Conservation (phyloP, 768 basidiomycete species). For the Lactifluus subvellereus region DNA sequence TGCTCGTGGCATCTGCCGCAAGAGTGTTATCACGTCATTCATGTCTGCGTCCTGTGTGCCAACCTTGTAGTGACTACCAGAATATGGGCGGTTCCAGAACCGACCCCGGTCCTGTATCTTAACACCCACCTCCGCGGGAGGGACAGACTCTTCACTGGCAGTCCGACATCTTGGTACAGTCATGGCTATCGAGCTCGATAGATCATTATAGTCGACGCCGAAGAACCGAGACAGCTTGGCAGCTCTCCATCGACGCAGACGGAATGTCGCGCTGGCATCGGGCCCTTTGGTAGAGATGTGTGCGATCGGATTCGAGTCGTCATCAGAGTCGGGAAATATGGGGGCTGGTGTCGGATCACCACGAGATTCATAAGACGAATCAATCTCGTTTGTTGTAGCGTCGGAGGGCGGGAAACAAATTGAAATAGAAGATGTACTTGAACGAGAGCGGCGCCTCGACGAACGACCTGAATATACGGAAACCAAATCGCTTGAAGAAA, state of each 20-base stretch:
- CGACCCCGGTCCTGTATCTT: slow-evolving; percentile 16
- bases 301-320: not conserved
- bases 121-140: slow-evolving; percentile 8
- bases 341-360: not conserved
- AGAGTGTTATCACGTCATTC: slow-evolving; percentile 20
- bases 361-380: slow-evolving; percentile 1
- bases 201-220: slow-evolving; percentile 45
- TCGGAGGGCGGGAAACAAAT: not conserved
- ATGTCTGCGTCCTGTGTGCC: slow-evolving; percentile 11
- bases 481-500: slow-evolving; percentile 12
- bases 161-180: not conserved
- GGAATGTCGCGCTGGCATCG: slow-evolving; percentile 24
- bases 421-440: slow-evolving; percentile 17
- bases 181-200: slow-evolving; percentile 27
- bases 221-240: slow-evolving; percentile 54
- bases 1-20: slow-evolving; percentile 25
- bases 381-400: not conserved
- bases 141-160: not conserved
- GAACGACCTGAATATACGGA: not conserved
- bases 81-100: slow-evolving; percentile 18
- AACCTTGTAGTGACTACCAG: not conserved
- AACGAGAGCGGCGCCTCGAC: slow-evolving; percentile 4
- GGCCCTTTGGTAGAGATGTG: not conserved
- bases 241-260: slow-evolving; percentile 40
- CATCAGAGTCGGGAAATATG: not conserved